Evolutionary conservation across 1,284 basidiomycete genomes (phyloP).

Genomic region (Kwoniella shivajii): DNA sequence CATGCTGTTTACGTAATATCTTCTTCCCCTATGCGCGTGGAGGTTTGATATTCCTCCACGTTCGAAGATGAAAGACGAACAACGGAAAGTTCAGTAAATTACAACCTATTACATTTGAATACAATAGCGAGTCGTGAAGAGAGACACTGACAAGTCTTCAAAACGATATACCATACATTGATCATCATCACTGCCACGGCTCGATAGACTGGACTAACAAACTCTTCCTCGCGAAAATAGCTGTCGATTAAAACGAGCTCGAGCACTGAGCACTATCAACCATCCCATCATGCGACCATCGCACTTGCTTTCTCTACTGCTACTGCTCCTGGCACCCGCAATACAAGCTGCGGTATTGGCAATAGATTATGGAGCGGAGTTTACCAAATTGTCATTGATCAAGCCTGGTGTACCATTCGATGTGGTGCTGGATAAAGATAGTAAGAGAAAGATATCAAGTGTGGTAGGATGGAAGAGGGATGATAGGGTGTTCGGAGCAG

Average conservation of each 20-base stretch:
- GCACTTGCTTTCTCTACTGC: conserved; percentile 29
- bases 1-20: too few species aligned
- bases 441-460: conserved; percentile 91
- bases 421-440: conserved; percentile 93
- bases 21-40: not conserved
- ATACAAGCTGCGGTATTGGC: conserved; percentile 66
- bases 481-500: conserved; percentile 84
- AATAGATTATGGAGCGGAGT: conserved; percentile 95
- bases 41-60: not conserved
- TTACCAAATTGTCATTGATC: conserved; percentile 93
- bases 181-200: too few species aligned
- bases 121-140: too few species aligned
- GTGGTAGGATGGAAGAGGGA: conserved; percentile 84
- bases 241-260: not conserved
- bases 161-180: too few species aligned
- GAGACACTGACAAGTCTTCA: too few species aligned
- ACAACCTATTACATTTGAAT: too few species aligned
- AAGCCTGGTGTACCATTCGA: conserved; percentile 96
- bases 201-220: too few species aligned
- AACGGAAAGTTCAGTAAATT: not conserved
- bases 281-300: conserved; percentile 24
- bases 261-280: not conserved
- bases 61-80: not conserved
- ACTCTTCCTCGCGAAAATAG: too few species aligned
- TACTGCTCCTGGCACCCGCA: conserved; percentile 42